Percentiles rank a stretch among this genome's conserved stretches.
These are phyloP conservation scores for Inga oerstediana DNA, from an alignment of 306 rosid genomes.

Conservation along the genomic window DNA sequence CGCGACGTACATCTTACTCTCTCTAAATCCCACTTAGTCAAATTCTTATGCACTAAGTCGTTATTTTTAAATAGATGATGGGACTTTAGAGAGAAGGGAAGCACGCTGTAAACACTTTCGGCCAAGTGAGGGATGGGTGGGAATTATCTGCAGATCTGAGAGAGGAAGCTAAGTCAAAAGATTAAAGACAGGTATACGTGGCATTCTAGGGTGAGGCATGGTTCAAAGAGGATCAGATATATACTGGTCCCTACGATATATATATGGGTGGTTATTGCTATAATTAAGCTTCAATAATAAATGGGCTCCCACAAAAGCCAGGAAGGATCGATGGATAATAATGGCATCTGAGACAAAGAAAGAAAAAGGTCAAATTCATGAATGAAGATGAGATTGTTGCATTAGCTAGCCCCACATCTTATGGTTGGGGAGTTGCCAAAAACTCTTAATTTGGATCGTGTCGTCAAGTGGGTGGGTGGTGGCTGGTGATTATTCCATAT, in stretches of 20 bases:
- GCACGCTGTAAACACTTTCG: slow-evolving; percentile 38
- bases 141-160: background rate
- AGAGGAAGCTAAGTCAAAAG: background rate
- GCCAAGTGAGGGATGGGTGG: slow-evolving; percentile 14
- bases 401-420: background rate
- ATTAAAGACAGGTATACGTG: background rate
- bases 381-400: background rate
- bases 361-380: background rate
- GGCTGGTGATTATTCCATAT: background rate
- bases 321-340: background rate
- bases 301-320: background rate
- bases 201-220: background rate
- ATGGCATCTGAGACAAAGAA: too few relatives aligned
- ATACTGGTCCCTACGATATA: background rate
- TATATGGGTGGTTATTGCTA: background rate
- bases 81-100: background rate
- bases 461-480: background rate
- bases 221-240: background rate
- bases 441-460: background rate
- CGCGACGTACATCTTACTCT: accelerated
- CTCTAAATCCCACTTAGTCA: too few relatives aligned
- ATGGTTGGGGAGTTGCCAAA: background rate
- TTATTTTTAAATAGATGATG: too few relatives aligned
- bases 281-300: background rate
- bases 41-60: too few relatives aligned